Percentiles rank a stretch among this genome's conserved stretches.
These are phyloP conservation scores for Biscogniauxia sp. DNA, from an alignment of 2,329 filamentous ascomycete genomes.

Conservation along the genomic window DNA sequence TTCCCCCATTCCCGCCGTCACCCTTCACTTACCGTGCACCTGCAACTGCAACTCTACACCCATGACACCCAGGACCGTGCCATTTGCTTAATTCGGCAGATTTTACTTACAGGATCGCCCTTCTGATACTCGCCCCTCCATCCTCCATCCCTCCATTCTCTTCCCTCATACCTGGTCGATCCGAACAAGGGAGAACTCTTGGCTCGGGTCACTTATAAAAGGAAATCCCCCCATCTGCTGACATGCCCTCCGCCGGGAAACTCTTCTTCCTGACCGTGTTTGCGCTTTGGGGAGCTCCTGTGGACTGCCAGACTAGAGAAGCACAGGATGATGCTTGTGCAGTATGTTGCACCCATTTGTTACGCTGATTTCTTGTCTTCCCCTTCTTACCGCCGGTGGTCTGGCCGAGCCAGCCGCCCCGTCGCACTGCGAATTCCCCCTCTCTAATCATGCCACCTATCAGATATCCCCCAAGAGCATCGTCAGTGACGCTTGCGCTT, in stretches of 20 bases:
- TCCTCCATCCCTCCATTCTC: background rate
- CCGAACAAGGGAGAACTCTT: background rate
- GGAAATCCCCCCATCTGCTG: slow-evolving; percentile 16
- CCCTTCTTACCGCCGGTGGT: slow-evolving; percentile 19
- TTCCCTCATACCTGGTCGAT: background rate
- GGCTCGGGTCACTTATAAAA: background rate
- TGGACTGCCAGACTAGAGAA: slow-evolving; percentile 41
- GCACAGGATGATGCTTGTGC: slow-evolving; percentile 48
- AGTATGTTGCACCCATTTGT: slow-evolving; percentile 42
- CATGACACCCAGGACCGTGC: background rate
- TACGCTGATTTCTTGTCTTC: slow-evolving; percentile 19
- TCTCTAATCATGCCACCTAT: slow-evolving; percentile 39
- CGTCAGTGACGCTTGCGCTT: slow-evolving; percentile 91
- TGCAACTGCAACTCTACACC: background rate
- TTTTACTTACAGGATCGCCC: background rate
- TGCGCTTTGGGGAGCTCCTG: slow-evolving; percentile 50
- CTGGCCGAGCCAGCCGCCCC: slow-evolving; percentile 21
- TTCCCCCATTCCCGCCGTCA: background rate
- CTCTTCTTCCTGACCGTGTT: slow-evolving; percentile 57
- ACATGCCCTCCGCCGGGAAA: slow-evolving; percentile 53
- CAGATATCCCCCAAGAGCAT: slow-evolving; percentile 87
- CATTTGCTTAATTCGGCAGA: background rate
- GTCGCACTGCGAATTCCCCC: slow-evolving; percentile 21
- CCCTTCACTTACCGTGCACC: background rate
- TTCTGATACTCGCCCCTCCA: background rate